Evolutionary conservation across 2,329 filamentous ascomycete species (phyloP).

Genomic region (Zalaria obscura): DNA sequence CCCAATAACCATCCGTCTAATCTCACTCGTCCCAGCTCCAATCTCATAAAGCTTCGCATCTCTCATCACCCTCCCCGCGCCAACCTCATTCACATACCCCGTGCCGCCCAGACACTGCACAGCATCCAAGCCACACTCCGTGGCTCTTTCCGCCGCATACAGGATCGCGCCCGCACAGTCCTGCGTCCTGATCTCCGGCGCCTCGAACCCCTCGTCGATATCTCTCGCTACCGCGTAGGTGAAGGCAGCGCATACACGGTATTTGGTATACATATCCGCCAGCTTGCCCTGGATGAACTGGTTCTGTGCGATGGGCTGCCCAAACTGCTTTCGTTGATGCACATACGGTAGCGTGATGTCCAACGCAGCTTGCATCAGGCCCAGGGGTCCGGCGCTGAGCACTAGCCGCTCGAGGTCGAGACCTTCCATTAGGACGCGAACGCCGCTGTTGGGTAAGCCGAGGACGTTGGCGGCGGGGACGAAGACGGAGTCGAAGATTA

Average conservation of each 20-base stretch:
- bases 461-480: conserved; percentile 73
- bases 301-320: conserved; percentile 72
- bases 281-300: conserved; percentile 87
- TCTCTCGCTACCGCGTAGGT: conserved; percentile 70
- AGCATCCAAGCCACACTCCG: conserved; percentile 72
- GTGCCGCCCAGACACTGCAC: conserved; percentile 73
- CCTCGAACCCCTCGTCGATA: conserved; percentile 50
- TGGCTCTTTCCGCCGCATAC: conserved; percentile 82
- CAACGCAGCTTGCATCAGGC: conserved; percentile 84
- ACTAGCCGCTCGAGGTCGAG: conserved; percentile 89
- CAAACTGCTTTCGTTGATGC: conserved; percentile 82
- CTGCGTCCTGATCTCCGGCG: conserved; percentile 54
- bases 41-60: conserved; percentile 85
- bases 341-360: conserved; percentile 80
- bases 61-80: conserved; percentile 69
- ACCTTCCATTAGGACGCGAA: conserved; percentile 88
- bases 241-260: conserved; percentile 71
- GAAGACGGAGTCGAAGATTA: conserved; percentile 82
- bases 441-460: conserved; percentile 66
- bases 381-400: conserved; percentile 76
- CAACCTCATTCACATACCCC: conserved; percentile 80
- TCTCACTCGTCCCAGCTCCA: conserved; percentile 88
- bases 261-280: conserved; percentile 95
- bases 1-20: conserved; percentile 88
- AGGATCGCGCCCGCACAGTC: conserved; percentile 92